These are phyloP conservation scores for Rhodotorula babjevae DNA, from an alignment of 768 basidiomycete species.

Conservation along the genomic window DNA sequence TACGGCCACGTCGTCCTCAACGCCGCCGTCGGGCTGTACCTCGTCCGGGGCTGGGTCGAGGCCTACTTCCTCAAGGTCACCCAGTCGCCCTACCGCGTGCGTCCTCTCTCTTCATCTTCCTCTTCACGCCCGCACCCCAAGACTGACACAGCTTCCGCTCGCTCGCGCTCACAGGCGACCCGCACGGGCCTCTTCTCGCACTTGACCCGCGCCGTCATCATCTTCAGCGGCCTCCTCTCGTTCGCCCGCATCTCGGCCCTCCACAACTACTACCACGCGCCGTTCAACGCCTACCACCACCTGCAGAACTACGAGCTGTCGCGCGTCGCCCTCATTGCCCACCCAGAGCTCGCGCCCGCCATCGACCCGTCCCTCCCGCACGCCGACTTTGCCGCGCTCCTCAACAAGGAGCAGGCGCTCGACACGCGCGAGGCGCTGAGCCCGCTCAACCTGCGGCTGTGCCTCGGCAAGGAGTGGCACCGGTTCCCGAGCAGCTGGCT, in stretches of 20 bases:
- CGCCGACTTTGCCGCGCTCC: constrained; percentile 45
- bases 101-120: constrained; percentile 38
- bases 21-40: constrained; percentile 79
- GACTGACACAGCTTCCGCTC: background rate
- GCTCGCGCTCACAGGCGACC: constrained; percentile 58
- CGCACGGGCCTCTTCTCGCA: constrained; percentile 67
- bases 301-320: constrained; percentile 78
- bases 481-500: constrained; percentile 87
- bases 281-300: constrained; percentile 63
- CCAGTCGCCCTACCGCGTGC: constrained; percentile 76
- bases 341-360: constrained; percentile 58
- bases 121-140: too few relatives aligned
- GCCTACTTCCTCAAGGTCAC: constrained; percentile 66
- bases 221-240: constrained; percentile 66
- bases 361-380: constrained; percentile 46
- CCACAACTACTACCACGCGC: constrained; percentile 85
- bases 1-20: constrained; percentile 91
- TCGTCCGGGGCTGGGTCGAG: constrained; percentile 83
- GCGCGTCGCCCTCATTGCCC: constrained; percentile 51
- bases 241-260: constrained; percentile 73
- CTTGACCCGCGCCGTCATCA: constrained; percentile 66
- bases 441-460: constrained; percentile 68
- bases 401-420: constrained; percentile 52
- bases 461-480: constrained; percentile 93
- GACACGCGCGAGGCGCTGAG: constrained; percentile 62